These are phyloP conservation scores for Leccinum disarticulatum DNA, from an alignment of 768 basidiomycete genomes.

Conservation along the genomic window DNA sequence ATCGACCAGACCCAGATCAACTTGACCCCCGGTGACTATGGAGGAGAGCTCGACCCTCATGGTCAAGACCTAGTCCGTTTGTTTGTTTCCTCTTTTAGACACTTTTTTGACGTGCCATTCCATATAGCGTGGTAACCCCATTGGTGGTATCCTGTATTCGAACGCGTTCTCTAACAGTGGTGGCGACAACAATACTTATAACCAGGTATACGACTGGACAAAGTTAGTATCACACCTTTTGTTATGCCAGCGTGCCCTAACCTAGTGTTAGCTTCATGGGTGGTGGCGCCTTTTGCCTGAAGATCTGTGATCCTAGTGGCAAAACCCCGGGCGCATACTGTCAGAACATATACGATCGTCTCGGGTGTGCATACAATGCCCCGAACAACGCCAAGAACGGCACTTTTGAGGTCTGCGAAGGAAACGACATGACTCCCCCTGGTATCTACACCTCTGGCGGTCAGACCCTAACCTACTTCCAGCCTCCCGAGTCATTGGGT, in stretches of 20 bases:
- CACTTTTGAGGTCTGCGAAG: conserved; percentile 63
- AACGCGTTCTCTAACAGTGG: conserved; percentile 51
- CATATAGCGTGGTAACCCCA: conserved; percentile 71
- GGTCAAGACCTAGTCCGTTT: conserved; percentile 59
- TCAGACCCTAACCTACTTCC: conserved; percentile 41
- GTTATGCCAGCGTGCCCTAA: not conserved
- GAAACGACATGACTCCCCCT: conserved; percentile 61
- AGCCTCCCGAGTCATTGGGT: conserved; percentile 49
- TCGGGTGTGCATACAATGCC: conserved; percentile 73
- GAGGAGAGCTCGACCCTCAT: conserved; percentile 78
- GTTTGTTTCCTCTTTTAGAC: conserved; percentile 3
- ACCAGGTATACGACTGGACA: conserved; percentile 69
- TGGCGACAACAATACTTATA: conserved; percentile 41
- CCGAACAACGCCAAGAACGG: conserved; percentile 60
- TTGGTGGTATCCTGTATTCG: conserved; percentile 70
- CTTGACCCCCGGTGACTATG: conserved; percentile 52
- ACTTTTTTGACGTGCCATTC: conserved; percentile 13
- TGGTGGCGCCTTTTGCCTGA: conserved; percentile 61
- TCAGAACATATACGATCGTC: conserved; percentile 72
- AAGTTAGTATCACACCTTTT: conserved; percentile 42
- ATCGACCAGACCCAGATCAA: conserved; percentile 66
- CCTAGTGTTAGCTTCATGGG: conserved; percentile 62
- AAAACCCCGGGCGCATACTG: conserved; percentile 55
- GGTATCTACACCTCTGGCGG: conserved; percentile 50
- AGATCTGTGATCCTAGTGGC: conserved; percentile 62